Conservation (phyloP, 2,329 filamentous ascomycete species). For the Neopestalotiopsis sp. region DNA sequence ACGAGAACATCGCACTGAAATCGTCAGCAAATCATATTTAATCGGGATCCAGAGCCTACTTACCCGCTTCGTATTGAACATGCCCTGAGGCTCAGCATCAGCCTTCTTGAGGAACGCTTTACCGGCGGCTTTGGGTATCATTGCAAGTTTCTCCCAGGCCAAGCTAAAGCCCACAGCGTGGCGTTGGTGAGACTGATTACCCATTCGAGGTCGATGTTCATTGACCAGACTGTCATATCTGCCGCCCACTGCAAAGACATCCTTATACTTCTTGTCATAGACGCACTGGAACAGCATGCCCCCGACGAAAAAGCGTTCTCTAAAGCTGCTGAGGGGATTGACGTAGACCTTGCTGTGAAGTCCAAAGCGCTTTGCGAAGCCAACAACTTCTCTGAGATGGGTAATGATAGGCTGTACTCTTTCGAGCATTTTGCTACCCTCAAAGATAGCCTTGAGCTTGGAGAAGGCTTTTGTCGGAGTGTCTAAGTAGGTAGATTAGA, state of each 20-base stretch:
- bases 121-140: conserved; percentile 60
- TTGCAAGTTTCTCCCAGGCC: conserved; percentile 82
- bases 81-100: conserved; percentile 64
- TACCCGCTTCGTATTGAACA: conserved; percentile 69
- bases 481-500: conserved; percentile 41
- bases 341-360: conserved; percentile 82
- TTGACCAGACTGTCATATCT: conserved; percentile 90
- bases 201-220: conserved; percentile 76
- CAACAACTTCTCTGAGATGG: conserved; percentile 78
- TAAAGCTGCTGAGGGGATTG: conserved; percentile 83
- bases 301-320: conserved; percentile 87
- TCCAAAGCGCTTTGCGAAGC: conserved; percentile 76
- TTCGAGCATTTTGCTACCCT: conserved; percentile 71
- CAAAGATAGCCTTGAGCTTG: conserved; percentile 63
- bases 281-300: conserved; percentile 91
- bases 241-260: conserved; percentile 92
- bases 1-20: conserved; percentile 84
- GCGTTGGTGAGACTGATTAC: conserved; percentile 65
- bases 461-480: conserved; percentile 62
- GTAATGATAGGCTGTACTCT: conserved; percentile 77
- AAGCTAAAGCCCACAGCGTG: conserved; percentile 94
- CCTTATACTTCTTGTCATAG: conserved; percentile 80
- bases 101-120: conserved; percentile 72
- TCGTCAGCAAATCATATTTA: conserved; percentile 20
- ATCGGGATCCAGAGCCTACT: conserved; percentile 34